A percentile compares a stretch with the other conserved stretches of the same genome.
Evolutionary conservation across 352 stramenopile genomes (phyloP).

Genomic region (Globisporangium yorkense): DNA sequence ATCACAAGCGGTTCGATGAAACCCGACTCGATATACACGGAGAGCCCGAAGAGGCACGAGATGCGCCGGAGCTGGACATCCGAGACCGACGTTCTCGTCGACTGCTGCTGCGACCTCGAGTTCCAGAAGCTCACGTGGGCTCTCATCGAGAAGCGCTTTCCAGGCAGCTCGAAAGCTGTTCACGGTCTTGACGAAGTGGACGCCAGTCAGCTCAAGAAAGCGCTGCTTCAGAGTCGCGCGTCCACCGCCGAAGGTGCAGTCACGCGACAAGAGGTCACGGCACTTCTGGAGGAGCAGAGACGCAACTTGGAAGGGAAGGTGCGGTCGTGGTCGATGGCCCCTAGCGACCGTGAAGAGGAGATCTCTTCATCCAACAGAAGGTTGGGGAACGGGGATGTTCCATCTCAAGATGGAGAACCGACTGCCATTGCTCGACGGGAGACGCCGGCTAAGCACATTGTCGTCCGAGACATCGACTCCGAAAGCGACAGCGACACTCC

Average conservation of each 20-base stretch:
- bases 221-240: slow-evolving; percentile 1
- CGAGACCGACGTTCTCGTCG: slow-evolving; percentile 15
- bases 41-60: slow-evolving; percentile 9
- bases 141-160: slow-evolving; percentile 18
- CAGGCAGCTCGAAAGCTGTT: not conserved
- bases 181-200: not conserved
- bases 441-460: not conserved
- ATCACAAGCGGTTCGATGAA: slow-evolving; percentile 6
- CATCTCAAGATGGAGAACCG: not conserved
- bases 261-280: slow-evolving; percentile 8
- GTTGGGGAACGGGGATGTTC: not conserved
- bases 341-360: not conserved
- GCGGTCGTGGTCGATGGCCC: not conserved
- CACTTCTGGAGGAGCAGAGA: slow-evolving; percentile 9
- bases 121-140: slow-evolving; percentile 26
- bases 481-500: not conserved
- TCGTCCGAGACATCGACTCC: slow-evolving; percentile 5
- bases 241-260: not conserved
- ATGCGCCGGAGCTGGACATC: slow-evolving; percentile 3
- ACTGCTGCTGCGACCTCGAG: slow-evolving; percentile 21
- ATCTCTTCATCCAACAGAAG: not conserved
- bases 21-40: not conserved
- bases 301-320: slow-evolving; percentile 9
- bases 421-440: not conserved
- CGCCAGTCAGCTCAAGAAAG: slow-evolving; percentile 2